phyloP scores from a whole-genome alignment of 768 basidiomycete species.

The Boletus sp. region DNA sequence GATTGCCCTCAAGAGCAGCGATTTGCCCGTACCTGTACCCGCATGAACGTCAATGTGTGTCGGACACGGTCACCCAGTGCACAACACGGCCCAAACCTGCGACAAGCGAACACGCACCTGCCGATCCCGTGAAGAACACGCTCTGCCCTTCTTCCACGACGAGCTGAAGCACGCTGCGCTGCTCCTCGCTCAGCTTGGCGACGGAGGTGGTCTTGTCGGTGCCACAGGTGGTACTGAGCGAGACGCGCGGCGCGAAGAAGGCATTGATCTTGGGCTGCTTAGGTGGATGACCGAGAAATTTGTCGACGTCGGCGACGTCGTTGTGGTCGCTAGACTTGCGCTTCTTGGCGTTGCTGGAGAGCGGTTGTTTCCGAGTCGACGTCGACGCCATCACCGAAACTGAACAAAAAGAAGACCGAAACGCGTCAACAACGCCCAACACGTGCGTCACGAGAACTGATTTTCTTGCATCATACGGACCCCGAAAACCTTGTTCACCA shows the following conservation, averaged over 20 bases:
- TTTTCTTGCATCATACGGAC: background rate
- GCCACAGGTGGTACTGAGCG: conserved; percentile 29
- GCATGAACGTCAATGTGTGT: background rate
- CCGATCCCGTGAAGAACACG: conserved; percentile 67
- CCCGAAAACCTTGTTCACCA: background rate
- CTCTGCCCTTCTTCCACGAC: conserved; percentile 55
- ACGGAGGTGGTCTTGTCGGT: conserved; percentile 25
- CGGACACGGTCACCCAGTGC: background rate
- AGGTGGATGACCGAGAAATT: background rate
- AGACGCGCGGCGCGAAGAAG: conserved; percentile 27
- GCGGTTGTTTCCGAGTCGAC: conserved; percentile 5
- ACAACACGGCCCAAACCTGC: background rate
- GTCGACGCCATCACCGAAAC: conserved; percentile 1
- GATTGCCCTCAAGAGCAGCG: conserved; percentile 54
- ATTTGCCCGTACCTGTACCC: conserved; percentile 59
- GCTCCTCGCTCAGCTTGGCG: conserved; percentile 52
- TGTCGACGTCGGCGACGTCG: background rate
- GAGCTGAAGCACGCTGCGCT: conserved; percentile 47
- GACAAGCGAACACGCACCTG: conserved; percentile 40
- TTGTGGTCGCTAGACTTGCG: conserved; percentile 16
- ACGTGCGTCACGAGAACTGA: conserved; percentile 22
- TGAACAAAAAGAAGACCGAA: background rate
- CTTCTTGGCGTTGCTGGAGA: conserved; percentile 18
- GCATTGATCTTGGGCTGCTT: conserved; percentile 27
- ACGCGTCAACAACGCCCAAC: conserved; percentile 13